Evolutionary conservation across 495 filamentous ascomycete genomes (phyloP).

Genomic region (Aspergillus taichungensis): DNA sequence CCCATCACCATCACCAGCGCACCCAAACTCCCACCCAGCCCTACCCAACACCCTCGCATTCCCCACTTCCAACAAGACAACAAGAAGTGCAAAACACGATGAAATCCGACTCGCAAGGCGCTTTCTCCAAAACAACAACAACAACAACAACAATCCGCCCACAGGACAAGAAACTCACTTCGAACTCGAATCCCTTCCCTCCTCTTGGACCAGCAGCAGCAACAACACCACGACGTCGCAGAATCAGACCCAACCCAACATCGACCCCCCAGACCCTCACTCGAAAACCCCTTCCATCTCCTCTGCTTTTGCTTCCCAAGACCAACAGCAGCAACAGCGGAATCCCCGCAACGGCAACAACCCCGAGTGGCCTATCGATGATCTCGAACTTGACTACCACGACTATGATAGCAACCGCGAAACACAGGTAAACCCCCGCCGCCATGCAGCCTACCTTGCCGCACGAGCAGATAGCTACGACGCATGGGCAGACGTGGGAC

Average conservation of each 20-base stretch:
- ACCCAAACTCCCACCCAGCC: neutral
- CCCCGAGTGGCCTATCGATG: neutral
- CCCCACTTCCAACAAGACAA: neutral
- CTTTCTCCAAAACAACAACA: constrained; percentile 8
- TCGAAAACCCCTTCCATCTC: constrained; percentile 1
- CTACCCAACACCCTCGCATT: neutral
- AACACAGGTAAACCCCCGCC: neutral
- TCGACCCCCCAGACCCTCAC: neutral
- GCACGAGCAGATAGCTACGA: constrained; percentile 27
- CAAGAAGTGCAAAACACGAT: constrained; percentile 12
- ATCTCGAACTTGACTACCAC: neutral
- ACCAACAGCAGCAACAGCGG: neutral
- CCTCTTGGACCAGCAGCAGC: constrained; percentile 17
- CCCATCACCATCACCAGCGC: neutral
- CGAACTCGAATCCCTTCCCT: constrained; percentile 25
- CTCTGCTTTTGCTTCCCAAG: constrained; percentile 14
- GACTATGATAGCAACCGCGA: neutral
- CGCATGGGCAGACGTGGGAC: constrained; percentile 35
- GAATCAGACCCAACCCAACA: neutral
- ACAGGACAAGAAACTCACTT: constrained; percentile 4
- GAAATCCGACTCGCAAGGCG: constrained; percentile 21
- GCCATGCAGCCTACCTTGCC: constrained; percentile 26
- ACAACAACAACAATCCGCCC: constrained; percentile 7
- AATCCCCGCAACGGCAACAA: neutral
- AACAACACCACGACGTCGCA: neutral